These are phyloP conservation scores for Herpotrichia juniperi DNA, from an alignment of 2,329 filamentous ascomycete species.

Conservation along the genomic window DNA sequence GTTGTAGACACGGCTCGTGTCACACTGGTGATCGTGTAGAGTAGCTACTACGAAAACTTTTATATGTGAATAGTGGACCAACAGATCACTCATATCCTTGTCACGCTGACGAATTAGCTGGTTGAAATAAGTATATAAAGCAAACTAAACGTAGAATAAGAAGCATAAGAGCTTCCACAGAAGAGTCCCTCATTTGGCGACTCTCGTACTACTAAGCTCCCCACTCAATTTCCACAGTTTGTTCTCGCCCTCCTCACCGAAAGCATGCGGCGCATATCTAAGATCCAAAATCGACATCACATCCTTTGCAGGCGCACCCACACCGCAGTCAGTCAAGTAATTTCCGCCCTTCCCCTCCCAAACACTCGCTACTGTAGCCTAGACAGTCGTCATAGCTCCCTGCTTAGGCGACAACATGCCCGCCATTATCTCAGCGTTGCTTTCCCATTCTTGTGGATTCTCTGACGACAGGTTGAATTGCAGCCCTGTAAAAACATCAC, in stretches of 20 bases:
- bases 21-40: too few species aligned
- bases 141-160: too few species aligned
- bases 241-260: slow-evolving; percentile 31
- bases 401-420: slow-evolving; percentile 43
- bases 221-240: slow-evolving; percentile 34
- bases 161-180: too few species aligned
- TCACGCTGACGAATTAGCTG: too few species aligned
- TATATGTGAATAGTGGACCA: too few species aligned
- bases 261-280: slow-evolving; percentile 31
- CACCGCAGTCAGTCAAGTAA: slow-evolving; percentile 49
- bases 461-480: slow-evolving; percentile 11
- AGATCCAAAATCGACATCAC: slow-evolving; percentile 5
- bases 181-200: too few species aligned
- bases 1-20: too few species aligned
- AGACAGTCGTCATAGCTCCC: slow-evolving; percentile 57
- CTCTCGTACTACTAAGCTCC: too few species aligned
- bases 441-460: slow-evolving; percentile 8
- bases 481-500: slow-evolving; percentile 49
- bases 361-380: slow-evolving; percentile 50
- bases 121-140: too few species aligned
- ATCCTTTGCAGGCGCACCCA: slow-evolving; percentile 32
- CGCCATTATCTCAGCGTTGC: slow-evolving; percentile 8
- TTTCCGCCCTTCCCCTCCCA: slow-evolving; percentile 55
- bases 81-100: too few species aligned
- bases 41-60: too few species aligned